Base-by-base conservation (phyloP, 2,329 filamentous ascomycete genomes). In the Hypoxylon sp. region DNA sequence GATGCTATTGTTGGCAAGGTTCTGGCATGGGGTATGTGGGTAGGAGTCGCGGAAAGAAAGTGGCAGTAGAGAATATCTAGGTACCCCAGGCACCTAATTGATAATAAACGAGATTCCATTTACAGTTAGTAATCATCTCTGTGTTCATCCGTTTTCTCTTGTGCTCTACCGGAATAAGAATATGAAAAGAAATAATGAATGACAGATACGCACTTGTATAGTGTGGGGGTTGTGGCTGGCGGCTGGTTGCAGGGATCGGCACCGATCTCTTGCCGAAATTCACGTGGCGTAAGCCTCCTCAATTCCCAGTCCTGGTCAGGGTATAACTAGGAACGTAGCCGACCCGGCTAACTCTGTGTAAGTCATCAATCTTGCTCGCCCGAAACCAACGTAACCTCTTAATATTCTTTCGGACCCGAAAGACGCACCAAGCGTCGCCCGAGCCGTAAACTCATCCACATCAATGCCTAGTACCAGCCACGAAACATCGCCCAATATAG, bases 1-100 rank as follows among this genome's bases (percentile, higher is more conserved):
- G 73, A 77, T 12, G 79, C 77, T 30, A 81, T 86, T 37, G 68
- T 80, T 6, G 83, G 81, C 0, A 85, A 84, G 70, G 77, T 87
- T 11, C 69, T 83, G 6, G 81, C 77, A 2, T 87, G 84, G 84
- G 85, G 84, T 25, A 72, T 73, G 72, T 74, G 72, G 72, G 57
- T 68, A 41, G 70, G 69, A 32, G 62, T 70, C 1, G 71, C 69
- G 8, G 70, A 73, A 59, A 69, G 71, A 19, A 72, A 63, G 37
- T 73, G 71, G 71, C 5, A 61, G 50, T 70, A 64, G 34, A 27
- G 14, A 3, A 37, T 41, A 16, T 29, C 2, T 12, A 23, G 32
- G 3, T 55, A 11, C 29, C 29, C 7, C 21, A 1, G 32, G n/a
- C n/a, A n/a, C n/a, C n/a, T n/a, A n/a, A n/a, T n/a, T n/a, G n/a